These are phyloP conservation scores for Mortierella sp. DNA, from an alignment of 371 early-diverging fungal genomes.

Conservation along the genomic window DNA sequence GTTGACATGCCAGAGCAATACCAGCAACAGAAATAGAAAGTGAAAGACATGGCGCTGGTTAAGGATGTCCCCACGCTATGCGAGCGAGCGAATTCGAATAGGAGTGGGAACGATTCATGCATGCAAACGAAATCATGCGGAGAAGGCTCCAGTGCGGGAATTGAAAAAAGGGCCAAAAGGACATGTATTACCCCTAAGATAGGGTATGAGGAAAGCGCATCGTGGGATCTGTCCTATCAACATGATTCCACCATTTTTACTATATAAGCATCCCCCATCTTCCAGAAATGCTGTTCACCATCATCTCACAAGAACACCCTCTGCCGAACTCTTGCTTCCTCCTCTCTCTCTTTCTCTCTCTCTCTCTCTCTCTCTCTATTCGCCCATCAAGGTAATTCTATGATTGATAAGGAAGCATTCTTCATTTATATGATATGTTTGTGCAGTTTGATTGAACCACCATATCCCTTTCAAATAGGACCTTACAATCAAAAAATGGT, in stretches of 20 bases:
- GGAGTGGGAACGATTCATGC: no score
- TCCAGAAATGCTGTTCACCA: neutral
- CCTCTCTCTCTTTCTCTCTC: neutral
- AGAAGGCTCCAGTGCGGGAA: no score
- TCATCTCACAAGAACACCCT: neutral
- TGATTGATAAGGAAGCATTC: neutral
- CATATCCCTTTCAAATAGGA: neutral
- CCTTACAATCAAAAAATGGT: constrained; percentile 1
- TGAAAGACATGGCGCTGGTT: no score
- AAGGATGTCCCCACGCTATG: no score
- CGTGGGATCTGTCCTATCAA: neutral
- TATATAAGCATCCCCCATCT: neutral
- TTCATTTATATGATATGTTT: neutral
- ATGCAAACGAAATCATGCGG: no score
- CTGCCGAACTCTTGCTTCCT: neutral
- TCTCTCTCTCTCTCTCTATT: neutral
- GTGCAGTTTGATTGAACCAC: neutral
- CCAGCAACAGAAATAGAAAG: no score
- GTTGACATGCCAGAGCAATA: no score
- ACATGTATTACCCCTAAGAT: no score
- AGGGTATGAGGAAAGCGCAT: no score
- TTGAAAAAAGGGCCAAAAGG: no score
- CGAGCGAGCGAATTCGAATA: no score
- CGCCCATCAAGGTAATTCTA: neutral
- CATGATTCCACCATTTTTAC: neutral